Evolutionary conservation across 2,329 filamentous ascomycete genomes (phyloP), one percentile per base, ranked within the genome.

Genomic region (Colletotrichum aenigma): DNA sequence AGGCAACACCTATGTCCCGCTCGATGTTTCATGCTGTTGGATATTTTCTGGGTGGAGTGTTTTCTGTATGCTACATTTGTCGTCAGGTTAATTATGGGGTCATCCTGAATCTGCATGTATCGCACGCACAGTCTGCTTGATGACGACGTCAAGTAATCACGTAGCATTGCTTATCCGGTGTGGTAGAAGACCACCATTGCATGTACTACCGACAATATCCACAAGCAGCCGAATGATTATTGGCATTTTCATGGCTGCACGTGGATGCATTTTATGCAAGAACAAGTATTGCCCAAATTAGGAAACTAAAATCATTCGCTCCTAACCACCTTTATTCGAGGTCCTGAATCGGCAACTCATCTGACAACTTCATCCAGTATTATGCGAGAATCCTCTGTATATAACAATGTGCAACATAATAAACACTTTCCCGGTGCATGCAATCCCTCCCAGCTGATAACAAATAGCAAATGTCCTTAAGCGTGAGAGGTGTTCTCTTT

Each of bases 341-440:
- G 43, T 21, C 43, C n/a, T 12, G n/a, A 13, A 13, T 24, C 6
- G 12, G 43, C 43, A 52, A 55, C 16, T 43, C n/a, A 36, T 24
- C 60, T 48, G 43, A 56, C 30, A 18, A 56, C 60, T 38, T 56
- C 30, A 55, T 74, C 70, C 70, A 65, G 36, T 70, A 76, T 76
- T 76, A 76, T 52, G 65, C 65, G 66, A 66, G 38, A 65, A 70
- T 70, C 65, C 48, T 60, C 36, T 61, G 52, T 61, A 61, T 60
- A 65, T 74, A 65, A 48, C n/a, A 34, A 70, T 32, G 10, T 55
- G 52, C 52, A 68, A 52, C 36, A 55, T 13, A 26, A 15, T 7
- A 65, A 24, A 26, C 26, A 32, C 24, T 24, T 30, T 32, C 58
- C 56, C 65, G 28, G 43, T 34, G 64, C n/a, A 58, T 62, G 64